phyloP scores from a whole-genome alignment of 1,284 basidiomycete genomes.

The Ceratobasidium sp. region DNA sequence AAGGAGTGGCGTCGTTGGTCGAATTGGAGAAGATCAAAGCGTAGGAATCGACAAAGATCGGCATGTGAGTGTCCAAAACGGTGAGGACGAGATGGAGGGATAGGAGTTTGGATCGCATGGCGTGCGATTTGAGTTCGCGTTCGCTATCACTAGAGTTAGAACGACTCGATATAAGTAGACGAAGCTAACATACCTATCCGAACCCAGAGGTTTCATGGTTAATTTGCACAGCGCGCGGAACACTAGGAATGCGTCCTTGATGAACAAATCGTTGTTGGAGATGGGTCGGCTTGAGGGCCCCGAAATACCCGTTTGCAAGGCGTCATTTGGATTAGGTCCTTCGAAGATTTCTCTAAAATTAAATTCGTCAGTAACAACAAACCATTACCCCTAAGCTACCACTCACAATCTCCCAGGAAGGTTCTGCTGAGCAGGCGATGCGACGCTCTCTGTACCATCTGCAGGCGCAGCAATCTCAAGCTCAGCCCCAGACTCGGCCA shows the following conservation, averaged over 20 bases:
- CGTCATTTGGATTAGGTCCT: constrained; percentile 54
- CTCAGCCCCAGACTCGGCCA: neutral
- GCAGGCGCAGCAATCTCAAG: constrained; percentile 1
- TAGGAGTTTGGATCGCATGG: constrained; percentile 94
- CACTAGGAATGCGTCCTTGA: constrained; percentile 97
- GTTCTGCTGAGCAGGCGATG: constrained; percentile 15
- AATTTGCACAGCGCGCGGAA: constrained; percentile 96
- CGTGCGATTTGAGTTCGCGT: constrained; percentile 91
- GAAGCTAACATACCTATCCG: constrained; percentile 72
- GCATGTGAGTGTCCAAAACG: constrained; percentile 92
- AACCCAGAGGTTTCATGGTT: constrained; percentile 96
- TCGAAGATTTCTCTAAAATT: constrained; percentile 53
- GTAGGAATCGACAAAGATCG: constrained; percentile 85
- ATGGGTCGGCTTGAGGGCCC: constrained; percentile 53
- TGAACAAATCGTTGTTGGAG: constrained; percentile 83
- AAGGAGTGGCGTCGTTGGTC: constrained; percentile 80
- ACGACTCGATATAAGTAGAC: neutral
- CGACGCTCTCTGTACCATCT: neutral
- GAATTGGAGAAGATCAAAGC: constrained; percentile 91
- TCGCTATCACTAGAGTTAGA: constrained; percentile 68
- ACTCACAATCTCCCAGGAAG: constrained; percentile 32
- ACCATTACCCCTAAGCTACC: neutral
- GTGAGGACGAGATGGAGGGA: constrained; percentile 93
- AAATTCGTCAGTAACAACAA: constrained; percentile 8
- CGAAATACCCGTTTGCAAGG: constrained; percentile 49